These are phyloP conservation scores for Ceratonia siliqua DNA, from an alignment of 306 rosid species.

Conservation along the genomic window DNA sequence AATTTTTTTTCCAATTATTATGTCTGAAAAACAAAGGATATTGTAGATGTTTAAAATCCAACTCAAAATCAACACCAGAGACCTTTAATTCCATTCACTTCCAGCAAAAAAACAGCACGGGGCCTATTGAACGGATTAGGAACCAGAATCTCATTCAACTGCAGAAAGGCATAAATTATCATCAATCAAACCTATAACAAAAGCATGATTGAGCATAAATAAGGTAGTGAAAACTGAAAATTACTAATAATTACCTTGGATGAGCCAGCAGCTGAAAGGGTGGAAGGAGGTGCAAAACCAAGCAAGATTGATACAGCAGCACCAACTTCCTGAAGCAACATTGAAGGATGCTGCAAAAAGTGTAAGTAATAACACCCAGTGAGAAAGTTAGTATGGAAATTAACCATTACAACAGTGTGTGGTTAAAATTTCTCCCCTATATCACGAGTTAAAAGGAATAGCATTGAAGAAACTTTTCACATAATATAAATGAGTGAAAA, in stretches of 20 bases:
- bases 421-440: background rate
- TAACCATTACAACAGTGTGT: conserved; percentile 5
- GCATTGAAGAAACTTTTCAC: background rate
- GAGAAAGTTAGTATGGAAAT: conserved; percentile 21
- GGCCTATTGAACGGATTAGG: conserved; percentile 97
- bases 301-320: conserved; percentile 87
- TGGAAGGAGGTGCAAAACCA: conserved; percentile 77
- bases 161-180: conserved; percentile 39
- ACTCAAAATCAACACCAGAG: conserved; percentile 30
- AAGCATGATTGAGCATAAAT: conserved; percentile 19
- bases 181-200: conserved; percentile 30
- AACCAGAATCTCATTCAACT: conserved; percentile 77
- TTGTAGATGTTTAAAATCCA: background rate
- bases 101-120: conserved; percentile 74
- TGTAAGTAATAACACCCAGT: conserved; percentile 22
- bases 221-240: background rate
- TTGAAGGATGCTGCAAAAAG: conserved; percentile 57
- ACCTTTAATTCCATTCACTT: conserved; percentile 78
- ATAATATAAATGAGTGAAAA: background rate
- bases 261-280: conserved; percentile 72
- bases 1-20: conserved; percentile 17
- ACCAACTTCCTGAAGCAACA: conserved; percentile 66
- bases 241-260: conserved; percentile 62
- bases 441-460: background rate
- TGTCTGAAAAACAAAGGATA: conserved; percentile 1